A percentile compares a stretch with the other conserved stretches of the same genome.
Evolutionary conservation across 164 flowering plant species (phyloP).

Genomic region (Platanus orientalis): DNA sequence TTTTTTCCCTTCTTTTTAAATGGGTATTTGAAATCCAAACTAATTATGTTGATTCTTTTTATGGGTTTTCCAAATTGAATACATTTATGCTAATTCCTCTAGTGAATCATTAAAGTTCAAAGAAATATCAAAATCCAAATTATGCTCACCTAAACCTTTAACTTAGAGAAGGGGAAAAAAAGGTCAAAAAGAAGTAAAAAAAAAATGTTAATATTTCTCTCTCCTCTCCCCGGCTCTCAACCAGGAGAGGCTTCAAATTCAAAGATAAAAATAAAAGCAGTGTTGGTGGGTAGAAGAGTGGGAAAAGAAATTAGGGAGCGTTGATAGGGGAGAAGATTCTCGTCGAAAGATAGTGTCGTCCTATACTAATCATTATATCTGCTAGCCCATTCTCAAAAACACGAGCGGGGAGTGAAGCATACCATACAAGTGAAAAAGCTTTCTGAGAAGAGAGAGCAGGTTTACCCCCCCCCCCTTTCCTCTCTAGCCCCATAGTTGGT

Average conservation of each 20-base stretch:
- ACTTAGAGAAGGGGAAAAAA: too few relatives aligned
- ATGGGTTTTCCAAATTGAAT: too few relatives aligned
- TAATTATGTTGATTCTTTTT: too few relatives aligned
- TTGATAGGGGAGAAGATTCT: slow-evolving; percentile 50
- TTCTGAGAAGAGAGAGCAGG: slow-evolving; percentile 11
- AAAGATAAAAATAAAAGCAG: slow-evolving; percentile 5
- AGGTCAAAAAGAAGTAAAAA: too few relatives aligned
- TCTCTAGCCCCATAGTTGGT: slow-evolving; percentile 29
- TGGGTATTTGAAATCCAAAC: too few relatives aligned
- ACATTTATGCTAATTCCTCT: too few relatives aligned
- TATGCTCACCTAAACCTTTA: too few relatives aligned
- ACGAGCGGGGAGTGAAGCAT: slow-evolving; percentile 32
- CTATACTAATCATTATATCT: slow-evolving; percentile 47
- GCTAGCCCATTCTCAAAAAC: slow-evolving; percentile 29
- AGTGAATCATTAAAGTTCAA: background rate
- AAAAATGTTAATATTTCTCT: background rate
- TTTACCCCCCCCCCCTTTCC: background rate
- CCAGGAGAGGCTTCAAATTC: background rate
- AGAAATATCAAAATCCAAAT: background rate
- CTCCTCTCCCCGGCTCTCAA: background rate
- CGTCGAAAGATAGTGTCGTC: slow-evolving; percentile 40
- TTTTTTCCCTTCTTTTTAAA: too few relatives aligned
- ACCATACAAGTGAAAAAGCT: slow-evolving; percentile 35
- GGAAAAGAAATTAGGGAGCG: slow-evolving; percentile 15
- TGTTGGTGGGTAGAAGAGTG: slow-evolving; percentile 4